Conservation (phyloP, 371 early-diverging fungal species). For the Rhizopus stolonifer region DNA sequence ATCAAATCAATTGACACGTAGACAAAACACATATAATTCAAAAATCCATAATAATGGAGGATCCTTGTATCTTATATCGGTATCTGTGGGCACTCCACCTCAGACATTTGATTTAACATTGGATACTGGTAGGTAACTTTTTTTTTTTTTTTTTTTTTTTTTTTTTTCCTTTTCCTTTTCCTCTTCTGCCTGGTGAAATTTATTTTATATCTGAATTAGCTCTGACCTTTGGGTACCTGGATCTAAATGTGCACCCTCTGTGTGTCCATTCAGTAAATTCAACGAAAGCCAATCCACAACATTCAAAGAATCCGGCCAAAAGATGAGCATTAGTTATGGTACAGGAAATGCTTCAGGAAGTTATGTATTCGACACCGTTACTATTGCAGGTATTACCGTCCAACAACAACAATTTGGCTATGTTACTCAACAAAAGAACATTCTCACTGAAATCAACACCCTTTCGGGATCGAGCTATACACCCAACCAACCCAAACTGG, state of each 20-base stretch:
- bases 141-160: not conserved
- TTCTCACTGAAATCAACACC: constrained; percentile 16
- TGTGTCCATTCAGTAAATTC: constrained; percentile 36
- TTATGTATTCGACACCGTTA: constrained; percentile 29
- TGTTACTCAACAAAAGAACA: constrained; percentile 21
- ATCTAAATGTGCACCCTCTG: constrained; percentile 16
- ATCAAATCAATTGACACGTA: not conserved
- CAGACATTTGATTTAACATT: constrained; percentile 25
- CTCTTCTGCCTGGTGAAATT: no score
- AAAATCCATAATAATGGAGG: not conserved
- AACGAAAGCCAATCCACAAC: constrained; percentile 29
- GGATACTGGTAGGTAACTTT: constrained; percentile 33
- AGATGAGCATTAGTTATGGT: constrained; percentile 35
- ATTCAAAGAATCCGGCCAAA: constrained; percentile 14
- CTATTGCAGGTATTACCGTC: constrained; percentile 34
- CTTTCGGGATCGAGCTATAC: constrained; percentile 2
- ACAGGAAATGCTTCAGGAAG: constrained; percentile 35
- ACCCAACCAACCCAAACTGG: constrained; percentile 11
- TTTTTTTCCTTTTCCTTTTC: not conserved
- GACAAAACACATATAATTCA: constrained; percentile 1
- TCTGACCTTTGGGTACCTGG: constrained; percentile 46
- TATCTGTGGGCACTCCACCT: constrained; percentile 31
- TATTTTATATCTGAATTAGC: constrained; percentile 8
- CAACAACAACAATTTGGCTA: constrained; percentile 44
- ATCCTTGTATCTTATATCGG: constrained; percentile 17